Evolutionary conservation across 495 filamentous ascomycete genomes (phyloP).

Genomic region (Rhypophila decipiens): DNA sequence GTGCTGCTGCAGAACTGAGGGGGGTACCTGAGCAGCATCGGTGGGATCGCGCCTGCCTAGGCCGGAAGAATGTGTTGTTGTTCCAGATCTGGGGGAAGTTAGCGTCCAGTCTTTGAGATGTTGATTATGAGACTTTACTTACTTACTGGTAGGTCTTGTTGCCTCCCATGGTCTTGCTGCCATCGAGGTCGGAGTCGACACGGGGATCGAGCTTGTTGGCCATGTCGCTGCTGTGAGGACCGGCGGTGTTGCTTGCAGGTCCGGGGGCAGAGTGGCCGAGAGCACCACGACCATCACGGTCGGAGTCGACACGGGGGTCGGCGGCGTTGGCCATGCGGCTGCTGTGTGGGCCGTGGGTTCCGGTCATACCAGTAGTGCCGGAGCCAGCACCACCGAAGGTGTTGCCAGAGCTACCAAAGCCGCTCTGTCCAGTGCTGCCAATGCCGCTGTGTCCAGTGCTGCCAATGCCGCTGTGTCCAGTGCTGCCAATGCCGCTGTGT

Average conservation of each 20-base stretch:
- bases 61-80: background rate
- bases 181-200: slow-evolving; percentile 45
- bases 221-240: slow-evolving; percentile 47
- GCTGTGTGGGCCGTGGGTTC: slow-evolving; percentile 40
- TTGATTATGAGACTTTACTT: too few species aligned
- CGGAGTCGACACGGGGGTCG: slow-evolving; percentile 44
- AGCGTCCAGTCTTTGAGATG: background rate
- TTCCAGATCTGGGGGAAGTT: background rate
- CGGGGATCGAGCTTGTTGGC: slow-evolving; percentile 51
- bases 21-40: slow-evolving; percentile 44
- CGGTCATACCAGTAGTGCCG: slow-evolving; percentile 22
- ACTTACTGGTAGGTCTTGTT: slow-evolving; percentile 43
- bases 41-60: slow-evolving; percentile 27
- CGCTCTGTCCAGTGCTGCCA: slow-evolving; percentile 9
- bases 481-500: slow-evolving; percentile 18
- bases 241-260: slow-evolving; percentile 40
- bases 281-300: slow-evolving; percentile 30
- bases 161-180: slow-evolving; percentile 36
- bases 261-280: slow-evolving; percentile 25
- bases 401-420: slow-evolving; percentile 11
- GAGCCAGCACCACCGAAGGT: slow-evolving; percentile 20
- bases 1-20: slow-evolving; percentile 32
- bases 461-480: slow-evolving; percentile 13
- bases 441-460: slow-evolving; percentile 6
- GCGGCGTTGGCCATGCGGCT: slow-evolving; percentile 50